Evolutionary conservation across 148 eudicot species (phyloP).

Genomic region (Vaccinium darrowii): DNA sequence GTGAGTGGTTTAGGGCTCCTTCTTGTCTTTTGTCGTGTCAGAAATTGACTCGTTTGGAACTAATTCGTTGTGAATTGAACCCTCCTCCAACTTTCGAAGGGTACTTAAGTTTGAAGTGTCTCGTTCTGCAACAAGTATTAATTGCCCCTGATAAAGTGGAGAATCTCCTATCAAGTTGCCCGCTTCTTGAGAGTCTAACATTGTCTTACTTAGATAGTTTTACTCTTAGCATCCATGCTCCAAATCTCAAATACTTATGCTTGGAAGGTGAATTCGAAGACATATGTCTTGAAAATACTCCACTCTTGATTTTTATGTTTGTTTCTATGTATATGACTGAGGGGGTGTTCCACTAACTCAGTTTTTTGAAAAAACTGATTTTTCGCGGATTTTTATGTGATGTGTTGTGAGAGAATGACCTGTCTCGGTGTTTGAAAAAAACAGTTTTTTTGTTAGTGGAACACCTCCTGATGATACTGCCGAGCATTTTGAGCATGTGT

Average conservation of each 20-base stretch:
- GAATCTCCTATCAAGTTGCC: constrained; percentile 47
- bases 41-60: constrained; percentile 52
- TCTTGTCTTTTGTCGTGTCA: constrained; percentile 48
- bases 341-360: no score
- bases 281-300: constrained; percentile 46
- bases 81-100: constrained; percentile 52
- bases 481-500: no score
- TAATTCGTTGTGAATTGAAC: constrained; percentile 58
- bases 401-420: no score
- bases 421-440: no score
- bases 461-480: no score
- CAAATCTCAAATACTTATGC: constrained; percentile 52
- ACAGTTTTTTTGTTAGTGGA: no score
- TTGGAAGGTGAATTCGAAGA: constrained; percentile 63
- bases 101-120: constrained; percentile 41
- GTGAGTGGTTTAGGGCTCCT: constrained; percentile 56
- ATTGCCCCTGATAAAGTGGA: constrained; percentile 50
- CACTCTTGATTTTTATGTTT: constrained; percentile 41
- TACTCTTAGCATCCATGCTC: constrained; percentile 49
- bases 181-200: constrained; percentile 54
- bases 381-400: no score
- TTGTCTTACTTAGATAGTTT: constrained; percentile 56
- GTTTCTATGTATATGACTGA: constrained; percentile 54
- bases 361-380: no score
- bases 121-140: constrained; percentile 54